Percentiles rank a stretch among this genome's conserved stretches.
Conservation (phyloP, 2,329 filamentous ascomycete genomes). For the Fusarium sp. region DNA sequence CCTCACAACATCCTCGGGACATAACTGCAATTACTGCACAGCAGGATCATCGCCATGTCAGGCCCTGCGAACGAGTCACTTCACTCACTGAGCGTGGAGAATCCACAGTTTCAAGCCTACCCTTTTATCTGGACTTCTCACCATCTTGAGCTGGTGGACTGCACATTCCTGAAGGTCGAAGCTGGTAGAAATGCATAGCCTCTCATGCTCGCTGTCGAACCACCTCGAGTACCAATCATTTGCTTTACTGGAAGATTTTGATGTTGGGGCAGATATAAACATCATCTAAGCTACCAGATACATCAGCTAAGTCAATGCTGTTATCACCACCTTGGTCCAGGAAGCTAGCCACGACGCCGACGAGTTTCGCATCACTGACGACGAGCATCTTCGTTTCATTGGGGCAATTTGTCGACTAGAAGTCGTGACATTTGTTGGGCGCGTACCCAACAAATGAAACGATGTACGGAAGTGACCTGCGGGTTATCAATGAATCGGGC, state of each 20-base stretch:
- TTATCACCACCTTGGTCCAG: background rate
- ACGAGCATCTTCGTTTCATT: background rate
- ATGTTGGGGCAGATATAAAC: background rate
- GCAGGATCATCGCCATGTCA: too few species aligned
- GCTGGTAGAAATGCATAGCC: background rate
- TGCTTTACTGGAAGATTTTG: background rate
- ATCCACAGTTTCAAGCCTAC: background rate
- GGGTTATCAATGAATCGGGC: background rate
- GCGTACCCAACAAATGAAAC: background rate
- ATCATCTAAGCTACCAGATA: background rate
- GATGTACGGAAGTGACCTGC: background rate
- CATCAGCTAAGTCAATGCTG: background rate
- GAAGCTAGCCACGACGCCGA: background rate
- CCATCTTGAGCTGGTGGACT: background rate
- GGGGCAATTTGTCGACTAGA: background rate
- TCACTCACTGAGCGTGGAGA: background rate
- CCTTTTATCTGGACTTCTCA: background rate
- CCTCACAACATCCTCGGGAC: background rate
- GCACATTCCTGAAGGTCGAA: background rate
- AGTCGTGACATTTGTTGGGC: background rate
- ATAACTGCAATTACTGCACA: background rate
- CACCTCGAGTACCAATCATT: background rate
- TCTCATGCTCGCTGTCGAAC: background rate
- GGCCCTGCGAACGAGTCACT: background rate
- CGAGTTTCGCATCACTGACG: background rate